Evolutionary conservation across 148 eudicot genomes (phyloP).

Genomic region (Arbutus unedo): DNA sequence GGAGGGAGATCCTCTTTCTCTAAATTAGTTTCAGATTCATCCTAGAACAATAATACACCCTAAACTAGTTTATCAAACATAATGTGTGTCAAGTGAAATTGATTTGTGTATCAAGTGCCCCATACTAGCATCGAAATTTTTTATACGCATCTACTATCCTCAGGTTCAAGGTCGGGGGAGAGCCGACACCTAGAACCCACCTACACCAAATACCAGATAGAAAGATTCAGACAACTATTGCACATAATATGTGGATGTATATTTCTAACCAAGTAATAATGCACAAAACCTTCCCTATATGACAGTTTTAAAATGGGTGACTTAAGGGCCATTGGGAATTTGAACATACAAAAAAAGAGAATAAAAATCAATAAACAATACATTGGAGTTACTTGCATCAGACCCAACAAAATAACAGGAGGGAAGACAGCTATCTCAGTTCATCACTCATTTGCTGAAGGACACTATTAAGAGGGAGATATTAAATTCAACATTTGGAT

Average conservation of each 20-base stretch:
- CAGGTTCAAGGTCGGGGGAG: neutral
- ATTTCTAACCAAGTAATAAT: neutral
- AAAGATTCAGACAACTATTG: neutral
- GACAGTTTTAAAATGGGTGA: neutral
- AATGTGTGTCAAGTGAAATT: neutral
- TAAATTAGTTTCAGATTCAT: neutral
- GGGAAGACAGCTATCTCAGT: neutral
- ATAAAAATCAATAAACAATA: neutral
- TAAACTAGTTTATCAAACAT: neutral
- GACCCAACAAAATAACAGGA: neutral
- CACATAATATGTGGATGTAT: neutral
- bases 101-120: neutral
- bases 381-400: neutral
- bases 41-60: neutral
- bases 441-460: neutral
- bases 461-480: too few species aligned
- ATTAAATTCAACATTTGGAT: too few species aligned
- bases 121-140: neutral
- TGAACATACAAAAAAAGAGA: neutral
- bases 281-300: neutral
- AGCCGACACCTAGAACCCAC: neutral
- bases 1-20: conserved; percentile 5
- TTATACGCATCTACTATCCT: neutral
- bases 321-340: neutral
- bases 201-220: neutral